A percentile compares a stretch with the other conserved stretches of the same genome.
Evolutionary conservation across 192 early-diverging fungal genomes (phyloP).

Genomic region (Coemansia sp.): DNA sequence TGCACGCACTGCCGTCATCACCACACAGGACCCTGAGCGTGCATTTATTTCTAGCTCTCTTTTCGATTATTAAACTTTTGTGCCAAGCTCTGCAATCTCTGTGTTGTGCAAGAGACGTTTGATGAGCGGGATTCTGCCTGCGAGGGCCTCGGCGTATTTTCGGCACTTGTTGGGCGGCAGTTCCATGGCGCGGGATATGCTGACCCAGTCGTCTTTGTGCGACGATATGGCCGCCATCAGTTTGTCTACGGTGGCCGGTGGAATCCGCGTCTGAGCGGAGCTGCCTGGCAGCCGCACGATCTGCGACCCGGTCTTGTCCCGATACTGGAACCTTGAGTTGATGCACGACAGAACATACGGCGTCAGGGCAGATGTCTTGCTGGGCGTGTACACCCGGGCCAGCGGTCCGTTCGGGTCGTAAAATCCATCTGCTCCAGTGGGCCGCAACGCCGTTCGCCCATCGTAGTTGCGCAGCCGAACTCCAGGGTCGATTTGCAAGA

Average conservation of each 20-base stretch:
- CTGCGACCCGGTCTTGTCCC: background rate
- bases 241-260: conserved; percentile 24
- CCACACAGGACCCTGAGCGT: conserved; percentile 38
- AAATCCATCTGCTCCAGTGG: conserved; percentile 29
- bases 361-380: conserved; percentile 11
- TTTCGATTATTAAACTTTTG: conserved; percentile 7
- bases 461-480: conserved; percentile 24
- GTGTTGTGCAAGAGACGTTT: background rate
- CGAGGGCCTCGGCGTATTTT: background rate
- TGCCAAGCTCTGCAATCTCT: background rate
- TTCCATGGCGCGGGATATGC: conserved; percentile 37
- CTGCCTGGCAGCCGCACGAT: background rate
- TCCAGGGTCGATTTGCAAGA: conserved; percentile 35
- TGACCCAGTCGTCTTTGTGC: conserved; percentile 42
- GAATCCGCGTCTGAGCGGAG: background rate
- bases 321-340: background rate
- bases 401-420: conserved; percentile 32
- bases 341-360: conserved; percentile 30
- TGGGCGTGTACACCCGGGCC: conserved; percentile 4
- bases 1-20: conserved; percentile 86
- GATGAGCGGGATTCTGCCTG: background rate
- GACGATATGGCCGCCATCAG: conserved; percentile 29
- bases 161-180: conserved; percentile 5
- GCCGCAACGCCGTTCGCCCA: conserved; percentile 32
- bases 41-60: background rate